These are phyloP conservation scores for Plasmodium chabaudi DNA, from an alignment of 169 alveolate species.

Conservation along the genomic window DNA sequence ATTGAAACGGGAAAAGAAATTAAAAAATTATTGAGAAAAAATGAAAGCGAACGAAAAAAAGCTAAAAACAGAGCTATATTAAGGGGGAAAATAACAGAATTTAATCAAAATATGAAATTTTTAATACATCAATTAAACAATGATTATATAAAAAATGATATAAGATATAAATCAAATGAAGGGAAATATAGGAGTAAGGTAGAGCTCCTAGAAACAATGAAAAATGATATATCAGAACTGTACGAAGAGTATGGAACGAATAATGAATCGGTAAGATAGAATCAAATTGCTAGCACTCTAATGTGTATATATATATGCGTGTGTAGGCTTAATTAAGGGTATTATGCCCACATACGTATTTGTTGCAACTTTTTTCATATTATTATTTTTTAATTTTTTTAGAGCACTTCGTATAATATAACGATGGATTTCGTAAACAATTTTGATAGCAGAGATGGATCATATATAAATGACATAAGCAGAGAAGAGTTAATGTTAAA, in stretches of 20 bases:
- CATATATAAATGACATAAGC: constrained; percentile 45
- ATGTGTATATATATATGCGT: background rate
- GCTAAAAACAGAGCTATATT: constrained; percentile 71
- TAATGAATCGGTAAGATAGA: constrained; percentile 26
- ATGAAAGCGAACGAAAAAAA: constrained; percentile 46
- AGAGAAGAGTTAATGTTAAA: constrained; percentile 49
- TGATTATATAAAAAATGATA: constrained; percentile 72
- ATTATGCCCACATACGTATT: background rate
- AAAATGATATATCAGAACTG: constrained; percentile 36
- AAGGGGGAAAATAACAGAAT: constrained; percentile 70
- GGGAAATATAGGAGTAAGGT: constrained; percentile 28
- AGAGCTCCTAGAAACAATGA: constrained; percentile 32
- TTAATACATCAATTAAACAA: constrained; percentile 54
- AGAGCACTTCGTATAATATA: constrained; percentile 49
- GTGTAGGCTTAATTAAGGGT: background rate
- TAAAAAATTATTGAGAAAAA: constrained; percentile 43
- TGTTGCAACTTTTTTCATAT: background rate
- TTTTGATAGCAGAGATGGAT: constrained; percentile 29
- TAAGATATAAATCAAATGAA: constrained; percentile 21
- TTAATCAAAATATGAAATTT: constrained; percentile 61
- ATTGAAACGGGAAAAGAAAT: constrained; percentile 66
- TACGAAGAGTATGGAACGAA: constrained; percentile 58
- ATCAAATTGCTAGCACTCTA: background rate
- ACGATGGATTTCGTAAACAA: constrained; percentile 44
- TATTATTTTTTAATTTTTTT: constrained; percentile 4